phyloP scores from a whole-genome alignment of 2,329 filamentous ascomycete species.

The Pseudocercospora vitis region DNA sequence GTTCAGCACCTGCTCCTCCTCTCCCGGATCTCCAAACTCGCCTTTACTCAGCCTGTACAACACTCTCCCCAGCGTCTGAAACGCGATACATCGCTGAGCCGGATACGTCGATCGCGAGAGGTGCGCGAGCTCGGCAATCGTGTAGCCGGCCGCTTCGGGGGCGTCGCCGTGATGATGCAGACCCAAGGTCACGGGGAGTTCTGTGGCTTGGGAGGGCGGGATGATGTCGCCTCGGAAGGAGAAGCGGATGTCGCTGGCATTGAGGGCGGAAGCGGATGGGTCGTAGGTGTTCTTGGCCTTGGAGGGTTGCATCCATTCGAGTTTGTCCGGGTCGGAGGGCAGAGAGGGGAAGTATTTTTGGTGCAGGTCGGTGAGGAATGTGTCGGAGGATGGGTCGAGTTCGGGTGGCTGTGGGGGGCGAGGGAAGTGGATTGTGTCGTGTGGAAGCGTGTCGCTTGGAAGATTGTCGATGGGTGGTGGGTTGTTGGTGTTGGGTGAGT shows the following conservation, averaged over 20 bases:
- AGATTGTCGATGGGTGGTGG: background rate
- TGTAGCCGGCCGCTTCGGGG: slow-evolving; percentile 92
- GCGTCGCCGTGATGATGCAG: slow-evolving; percentile 92
- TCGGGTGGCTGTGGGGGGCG: slow-evolving; percentile 59
- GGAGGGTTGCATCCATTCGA: slow-evolving; percentile 82
- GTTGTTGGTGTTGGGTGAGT: background rate
- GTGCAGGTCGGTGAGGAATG: slow-evolving; percentile 83
- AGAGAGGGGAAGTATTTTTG: slow-evolving; percentile 90
- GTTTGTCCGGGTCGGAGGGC: slow-evolving; percentile 76
- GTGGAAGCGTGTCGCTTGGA: slow-evolving; percentile 17
- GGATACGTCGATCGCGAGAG: slow-evolving; percentile 79
- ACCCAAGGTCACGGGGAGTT: slow-evolving; percentile 73
- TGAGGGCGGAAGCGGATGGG: slow-evolving; percentile 69
- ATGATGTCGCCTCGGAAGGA: slow-evolving; percentile 80
- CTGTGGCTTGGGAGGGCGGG: slow-evolving; percentile 70
- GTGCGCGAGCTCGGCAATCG: slow-evolving; percentile 78
- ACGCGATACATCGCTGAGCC: slow-evolving; percentile 85
- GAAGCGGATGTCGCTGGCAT: slow-evolving; percentile 79
- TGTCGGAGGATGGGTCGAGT: slow-evolving; percentile 77
- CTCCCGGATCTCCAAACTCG: slow-evolving; percentile 59
- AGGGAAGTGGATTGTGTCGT: slow-evolving; percentile 60
- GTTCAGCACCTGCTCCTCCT: slow-evolving; percentile 27
- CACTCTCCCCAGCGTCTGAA: slow-evolving; percentile 83
- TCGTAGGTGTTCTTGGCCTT: slow-evolving; percentile 71
- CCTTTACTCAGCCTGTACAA: slow-evolving; percentile 79